These are phyloP conservation scores for Seiridium cupressi DNA, from an alignment of 2,329 filamentous ascomycete genomes.

Conservation along the genomic window DNA sequence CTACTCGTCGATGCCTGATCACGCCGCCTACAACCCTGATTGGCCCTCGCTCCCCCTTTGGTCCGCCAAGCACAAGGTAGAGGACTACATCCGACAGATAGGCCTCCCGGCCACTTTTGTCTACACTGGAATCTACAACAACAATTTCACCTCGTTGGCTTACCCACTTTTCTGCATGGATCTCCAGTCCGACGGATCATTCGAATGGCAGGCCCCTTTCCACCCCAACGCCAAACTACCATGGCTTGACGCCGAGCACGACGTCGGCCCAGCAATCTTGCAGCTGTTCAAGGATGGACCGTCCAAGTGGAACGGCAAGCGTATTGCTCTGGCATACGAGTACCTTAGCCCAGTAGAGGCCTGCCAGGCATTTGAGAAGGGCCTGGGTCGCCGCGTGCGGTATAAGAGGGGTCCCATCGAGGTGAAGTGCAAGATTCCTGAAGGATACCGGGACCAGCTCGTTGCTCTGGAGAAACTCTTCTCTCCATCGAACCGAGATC, in stretches of 20 bases:
- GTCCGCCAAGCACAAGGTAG: conserved; percentile 88
- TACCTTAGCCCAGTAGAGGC: conserved; percentile 81
- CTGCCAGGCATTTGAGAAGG: conserved; percentile 75
- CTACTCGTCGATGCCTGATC: conserved; percentile 97
- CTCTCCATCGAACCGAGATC: conserved; percentile 46
- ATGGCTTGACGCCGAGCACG: conserved; percentile 95
- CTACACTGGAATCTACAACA: conserved; percentile 97
- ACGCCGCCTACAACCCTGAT: conserved; percentile 70
- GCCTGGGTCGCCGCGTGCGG: conserved; percentile 72
- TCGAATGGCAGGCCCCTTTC: conserved; percentile 91
- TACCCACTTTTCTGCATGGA: conserved; percentile 98
- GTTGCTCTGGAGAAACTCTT: conserved; percentile 65
- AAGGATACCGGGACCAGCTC: conserved; percentile 86
- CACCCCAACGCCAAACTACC: conserved; percentile 85
- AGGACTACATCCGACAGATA: conserved; percentile 84
- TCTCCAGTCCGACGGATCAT: conserved; percentile 77
- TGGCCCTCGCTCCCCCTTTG: conserved; percentile 89
- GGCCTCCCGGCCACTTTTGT: conserved; percentile 87
- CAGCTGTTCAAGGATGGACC: conserved; percentile 95
- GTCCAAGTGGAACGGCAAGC: conserved; percentile 73
- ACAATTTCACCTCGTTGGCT: conserved; percentile 91
- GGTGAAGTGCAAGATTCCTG: conserved; percentile 80
- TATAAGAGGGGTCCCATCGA: conserved; percentile 81
- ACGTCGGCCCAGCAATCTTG: conserved; percentile 86
- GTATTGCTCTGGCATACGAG: conserved; percentile 89